phyloP scores from a whole-genome alignment of 305 asterid genomes.

The Rubia tinctorum region DNA sequence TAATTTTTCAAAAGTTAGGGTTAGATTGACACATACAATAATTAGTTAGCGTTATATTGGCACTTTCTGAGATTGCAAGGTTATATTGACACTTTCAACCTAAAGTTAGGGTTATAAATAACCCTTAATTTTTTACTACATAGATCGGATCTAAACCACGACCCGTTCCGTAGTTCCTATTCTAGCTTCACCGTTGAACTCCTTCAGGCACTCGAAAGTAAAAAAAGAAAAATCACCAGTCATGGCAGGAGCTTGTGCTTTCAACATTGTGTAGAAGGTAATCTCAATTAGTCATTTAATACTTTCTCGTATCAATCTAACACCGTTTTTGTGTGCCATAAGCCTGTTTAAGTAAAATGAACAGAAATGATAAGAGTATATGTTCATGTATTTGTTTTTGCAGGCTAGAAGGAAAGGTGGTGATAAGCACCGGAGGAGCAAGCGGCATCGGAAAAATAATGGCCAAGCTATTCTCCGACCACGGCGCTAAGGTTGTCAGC shows the following conservation, averaged over 20 bases:
- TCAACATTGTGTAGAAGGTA: conserved; percentile 28
- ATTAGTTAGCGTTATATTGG: no score
- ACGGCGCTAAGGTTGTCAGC: conserved; percentile 35
- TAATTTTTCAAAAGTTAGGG: no score
- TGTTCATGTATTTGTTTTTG: not conserved
- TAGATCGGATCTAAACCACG: not conserved
- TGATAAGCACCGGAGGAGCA: conserved; percentile 36
- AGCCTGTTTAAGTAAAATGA: no score
- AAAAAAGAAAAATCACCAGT: not conserved
- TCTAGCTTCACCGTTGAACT: not conserved
- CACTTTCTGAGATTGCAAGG: no score
- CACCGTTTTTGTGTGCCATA: not conserved
- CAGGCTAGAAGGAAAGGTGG: conserved; percentile 41
- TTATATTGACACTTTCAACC: no score
- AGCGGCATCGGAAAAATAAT: conserved; percentile 30
- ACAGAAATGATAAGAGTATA: not conserved
- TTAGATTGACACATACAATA: no score
- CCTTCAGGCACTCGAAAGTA: not conserved
- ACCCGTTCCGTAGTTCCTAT: not conserved
- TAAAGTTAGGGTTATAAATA: no score
- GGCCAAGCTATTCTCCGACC: conserved; percentile 23
- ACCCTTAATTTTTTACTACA: not conserved
- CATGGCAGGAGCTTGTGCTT: conserved; percentile 23
- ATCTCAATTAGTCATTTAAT: not conserved
- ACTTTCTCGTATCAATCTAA: not conserved